Conservation (phyloP, 441 rosid species). For the Erodium moschatum region DNA sequence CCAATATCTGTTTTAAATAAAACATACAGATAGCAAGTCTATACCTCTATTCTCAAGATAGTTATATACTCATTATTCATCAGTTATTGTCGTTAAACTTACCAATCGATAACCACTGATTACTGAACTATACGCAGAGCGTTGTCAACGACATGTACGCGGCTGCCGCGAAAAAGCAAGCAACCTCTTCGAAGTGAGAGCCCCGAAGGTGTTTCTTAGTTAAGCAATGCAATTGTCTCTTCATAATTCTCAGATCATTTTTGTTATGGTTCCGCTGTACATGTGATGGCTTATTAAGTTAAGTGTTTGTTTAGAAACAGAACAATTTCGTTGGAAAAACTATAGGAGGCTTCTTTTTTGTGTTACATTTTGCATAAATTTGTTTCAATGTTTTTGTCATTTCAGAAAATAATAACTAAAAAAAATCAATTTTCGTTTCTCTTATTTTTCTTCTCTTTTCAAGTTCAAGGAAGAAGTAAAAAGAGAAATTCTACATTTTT, state of each 20-base stretch:
- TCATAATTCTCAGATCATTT: neutral
- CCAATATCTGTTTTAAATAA: too few species aligned
- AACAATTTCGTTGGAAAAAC: neutral
- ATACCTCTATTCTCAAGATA: conserved; percentile 1
- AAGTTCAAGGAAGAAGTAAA: too few species aligned
- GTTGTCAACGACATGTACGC: conserved; percentile 62
- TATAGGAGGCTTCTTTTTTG: too few species aligned
- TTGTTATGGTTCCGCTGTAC: conserved; percentile 18
- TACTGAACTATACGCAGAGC: conserved; percentile 30
- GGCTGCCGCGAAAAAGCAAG: conserved; percentile 37
- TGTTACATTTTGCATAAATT: too few species aligned
- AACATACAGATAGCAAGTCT: too few species aligned
- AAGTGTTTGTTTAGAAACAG: neutral
- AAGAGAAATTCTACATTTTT: too few species aligned
- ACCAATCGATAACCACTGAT: neutral
- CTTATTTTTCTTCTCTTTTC: too few species aligned
- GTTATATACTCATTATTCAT: neutral
- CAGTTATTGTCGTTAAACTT: neutral
- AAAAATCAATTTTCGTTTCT: too few species aligned
- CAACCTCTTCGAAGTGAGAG: too few species aligned
- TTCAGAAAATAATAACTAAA: too few species aligned
- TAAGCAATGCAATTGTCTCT: neutral
- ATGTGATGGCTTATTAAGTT: conserved; percentile 10
- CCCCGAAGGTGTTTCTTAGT: conserved; percentile 12
- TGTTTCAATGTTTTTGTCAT: too few species aligned